These are phyloP conservation scores for Fusarium redolens DNA, from an alignment of 2,329 filamentous ascomycete genomes.

Conservation along the genomic window DNA sequence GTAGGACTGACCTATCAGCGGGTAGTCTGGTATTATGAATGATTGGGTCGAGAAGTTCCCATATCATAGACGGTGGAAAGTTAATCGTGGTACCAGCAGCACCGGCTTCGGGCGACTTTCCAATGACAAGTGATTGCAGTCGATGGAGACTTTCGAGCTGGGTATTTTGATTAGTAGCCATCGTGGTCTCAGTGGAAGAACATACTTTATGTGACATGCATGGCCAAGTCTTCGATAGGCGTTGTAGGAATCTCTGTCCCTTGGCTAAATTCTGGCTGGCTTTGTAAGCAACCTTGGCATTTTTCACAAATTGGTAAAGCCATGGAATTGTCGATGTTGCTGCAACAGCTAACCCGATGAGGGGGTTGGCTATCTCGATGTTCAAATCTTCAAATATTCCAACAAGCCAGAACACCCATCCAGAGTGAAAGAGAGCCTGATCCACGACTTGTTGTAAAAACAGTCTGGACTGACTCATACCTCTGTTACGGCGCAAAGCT, in stretches of 20 bases:
- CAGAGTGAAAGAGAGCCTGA: conserved; percentile 8
- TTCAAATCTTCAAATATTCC: conserved; percentile 14
- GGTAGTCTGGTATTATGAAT: background rate
- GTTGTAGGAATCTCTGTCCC: background rate
- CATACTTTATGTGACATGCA: conserved; percentile 6
- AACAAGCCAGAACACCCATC: conserved; percentile 20
- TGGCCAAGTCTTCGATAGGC: background rate
- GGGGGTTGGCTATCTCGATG: background rate
- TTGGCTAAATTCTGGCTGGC: background rate
- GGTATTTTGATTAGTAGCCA: rapidly evolving
- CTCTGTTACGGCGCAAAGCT: conserved; percentile 1
- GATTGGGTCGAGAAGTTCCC: conserved; percentile 12
- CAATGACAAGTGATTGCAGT: background rate
- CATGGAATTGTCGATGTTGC: conserved; percentile 15
- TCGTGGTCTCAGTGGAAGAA: rapidly evolving
- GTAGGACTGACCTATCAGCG: rapidly evolving
- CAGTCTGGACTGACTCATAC: background rate
- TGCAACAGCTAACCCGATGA: conserved; percentile 4
- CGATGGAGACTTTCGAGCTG: background rate
- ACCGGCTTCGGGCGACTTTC: background rate
- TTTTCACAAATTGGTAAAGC: conserved; percentile 11
- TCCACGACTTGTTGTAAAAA: conserved; percentile 18
- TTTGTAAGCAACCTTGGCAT: background rate
- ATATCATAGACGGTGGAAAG: conserved; percentile 17
- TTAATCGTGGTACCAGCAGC: background rate